Percentiles rank a stretch among this genome's conserved stretches.
phyloP scores from a whole-genome alignment of 2,329 filamentous ascomycete species.

The Rhynchosporium agropyri region DNA sequence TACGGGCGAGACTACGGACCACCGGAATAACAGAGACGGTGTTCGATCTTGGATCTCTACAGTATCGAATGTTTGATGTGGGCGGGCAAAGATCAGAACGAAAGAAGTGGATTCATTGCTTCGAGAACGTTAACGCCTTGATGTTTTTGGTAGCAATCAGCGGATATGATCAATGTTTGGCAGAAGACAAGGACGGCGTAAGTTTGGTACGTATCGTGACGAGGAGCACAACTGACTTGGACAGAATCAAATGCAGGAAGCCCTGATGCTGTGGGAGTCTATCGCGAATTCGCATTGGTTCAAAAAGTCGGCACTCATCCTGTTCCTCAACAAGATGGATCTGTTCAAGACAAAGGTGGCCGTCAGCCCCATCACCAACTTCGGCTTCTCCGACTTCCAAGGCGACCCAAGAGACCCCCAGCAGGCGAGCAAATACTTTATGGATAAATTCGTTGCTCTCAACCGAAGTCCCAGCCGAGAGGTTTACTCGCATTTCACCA shows the following conservation, averaged over 20 bases:
- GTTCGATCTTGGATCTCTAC: conserved; percentile 88
- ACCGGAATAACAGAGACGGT: conserved; percentile 96
- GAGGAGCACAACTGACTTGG: not conserved
- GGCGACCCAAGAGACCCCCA: conserved; percentile 73
- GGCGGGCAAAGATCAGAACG: conserved; percentile 74
- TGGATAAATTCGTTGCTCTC: conserved; percentile 77
- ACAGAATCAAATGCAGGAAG: conserved; percentile 90
- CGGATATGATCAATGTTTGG: conserved; percentile 93
- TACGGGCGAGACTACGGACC: conserved; percentile 85
- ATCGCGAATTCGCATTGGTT: conserved; percentile 89
- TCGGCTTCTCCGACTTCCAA: conserved; percentile 78
- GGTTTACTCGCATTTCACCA: conserved; percentile 62
- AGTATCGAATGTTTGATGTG: conserved; percentile 89
- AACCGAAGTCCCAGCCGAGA: conserved; percentile 64
- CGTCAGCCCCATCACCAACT: conserved; percentile 69
- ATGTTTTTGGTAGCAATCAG: conserved; percentile 94
- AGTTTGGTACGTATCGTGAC: conserved; percentile 45
- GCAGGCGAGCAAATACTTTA: conserved; percentile 77
- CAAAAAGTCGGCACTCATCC: conserved; percentile 76
- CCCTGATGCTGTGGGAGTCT: conserved; percentile 83
- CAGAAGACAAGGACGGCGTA: conserved; percentile 95
- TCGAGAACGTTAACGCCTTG: conserved; percentile 80
- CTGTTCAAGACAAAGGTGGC: conserved; percentile 77
- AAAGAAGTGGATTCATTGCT: conserved; percentile 81
- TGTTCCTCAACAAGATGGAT: conserved; percentile 89